Evolutionary conservation across 1,139 yeast genomes (phyloP).

Genomic region (Candida albicans): DNA sequence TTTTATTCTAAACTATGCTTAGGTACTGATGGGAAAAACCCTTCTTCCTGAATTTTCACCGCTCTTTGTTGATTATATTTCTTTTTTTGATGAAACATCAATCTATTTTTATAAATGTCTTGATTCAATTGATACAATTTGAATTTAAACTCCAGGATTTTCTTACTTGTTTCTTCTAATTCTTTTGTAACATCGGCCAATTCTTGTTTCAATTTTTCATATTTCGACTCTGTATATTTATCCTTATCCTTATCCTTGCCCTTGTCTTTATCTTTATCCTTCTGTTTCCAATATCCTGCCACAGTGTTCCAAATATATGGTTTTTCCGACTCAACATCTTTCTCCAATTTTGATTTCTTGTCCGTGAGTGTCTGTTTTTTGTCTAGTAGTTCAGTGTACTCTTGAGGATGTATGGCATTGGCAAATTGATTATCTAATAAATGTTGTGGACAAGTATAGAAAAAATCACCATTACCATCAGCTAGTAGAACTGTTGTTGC

Average conservation of each 20-base stretch:
- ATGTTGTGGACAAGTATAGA: constrained; percentile 69
- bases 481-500: constrained; percentile 61
- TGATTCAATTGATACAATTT: constrained; percentile 51
- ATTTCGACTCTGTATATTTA: constrained; percentile 6
- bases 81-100: constrained; percentile 25
- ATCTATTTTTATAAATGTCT: constrained; percentile 53
- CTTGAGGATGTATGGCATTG: constrained; percentile 46
- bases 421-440: constrained; percentile 65
- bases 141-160: constrained; percentile 33
- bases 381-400: constrained; percentile 44
- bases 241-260: constrained; percentile 12
- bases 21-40: constrained; percentile 61
- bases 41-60: constrained; percentile 42
- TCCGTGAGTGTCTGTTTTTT: constrained; percentile 37
- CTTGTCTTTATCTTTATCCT: constrained; percentile 15
- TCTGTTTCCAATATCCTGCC: constrained; percentile 19
- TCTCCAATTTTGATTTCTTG: constrained; percentile 37
- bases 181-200: constrained; percentile 26
- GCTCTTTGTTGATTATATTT: constrained; percentile 38
- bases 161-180: constrained; percentile 20
- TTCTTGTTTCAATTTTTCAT: constrained; percentile 19
- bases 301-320: constrained; percentile 37
- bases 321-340: constrained; percentile 27
- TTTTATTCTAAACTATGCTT: constrained; percentile 14
- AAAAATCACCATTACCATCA: constrained; percentile 55